These are phyloP conservation scores for Neurospora discreta DNA, from an alignment of 495 filamentous ascomycete genomes.

Conservation along the genomic window DNA sequence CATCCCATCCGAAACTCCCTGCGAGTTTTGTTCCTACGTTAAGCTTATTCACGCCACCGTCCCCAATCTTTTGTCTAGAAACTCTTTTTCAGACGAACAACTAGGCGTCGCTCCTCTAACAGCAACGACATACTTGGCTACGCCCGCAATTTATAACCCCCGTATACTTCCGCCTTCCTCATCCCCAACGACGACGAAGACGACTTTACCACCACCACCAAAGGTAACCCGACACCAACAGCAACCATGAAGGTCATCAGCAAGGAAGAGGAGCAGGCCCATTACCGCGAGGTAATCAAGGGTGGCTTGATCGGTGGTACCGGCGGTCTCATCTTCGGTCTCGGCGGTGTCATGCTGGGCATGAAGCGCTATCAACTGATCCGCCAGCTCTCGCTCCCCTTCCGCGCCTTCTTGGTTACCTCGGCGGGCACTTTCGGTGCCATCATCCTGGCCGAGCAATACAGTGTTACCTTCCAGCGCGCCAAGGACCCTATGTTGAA, in stretches of 20 bases:
- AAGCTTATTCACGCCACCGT: not conserved
- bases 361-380: constrained; percentile 58
- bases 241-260: constrained; percentile 83
- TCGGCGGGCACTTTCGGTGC: constrained; percentile 71
- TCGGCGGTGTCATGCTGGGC: constrained; percentile 51
- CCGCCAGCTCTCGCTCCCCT: constrained; percentile 69
- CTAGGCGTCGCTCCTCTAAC: not conserved
- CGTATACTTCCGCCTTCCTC: not conserved
- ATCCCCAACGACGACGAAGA: not conserved
- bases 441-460: constrained; percentile 78
- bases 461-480: constrained; percentile 63
- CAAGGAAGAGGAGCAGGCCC: constrained; percentile 73
- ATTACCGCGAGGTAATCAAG: constrained; percentile 56
- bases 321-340: constrained; percentile 52
- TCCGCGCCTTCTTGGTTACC: constrained; percentile 83
- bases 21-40: not conserved
- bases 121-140: not conserved
- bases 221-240: constrained; percentile 3
- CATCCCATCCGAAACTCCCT: not conserved
- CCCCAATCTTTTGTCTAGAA: not conserved
- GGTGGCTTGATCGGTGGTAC: constrained; percentile 64
- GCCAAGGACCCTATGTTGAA: constrained; percentile 49
- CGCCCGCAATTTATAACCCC: not conserved
- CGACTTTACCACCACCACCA: not conserved
- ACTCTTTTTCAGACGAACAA: not conserved